These are phyloP conservation scores for Proliferodiscus dingleyae DNA, from an alignment of 2,329 filamentous ascomycete genomes.

Conservation along the genomic window DNA sequence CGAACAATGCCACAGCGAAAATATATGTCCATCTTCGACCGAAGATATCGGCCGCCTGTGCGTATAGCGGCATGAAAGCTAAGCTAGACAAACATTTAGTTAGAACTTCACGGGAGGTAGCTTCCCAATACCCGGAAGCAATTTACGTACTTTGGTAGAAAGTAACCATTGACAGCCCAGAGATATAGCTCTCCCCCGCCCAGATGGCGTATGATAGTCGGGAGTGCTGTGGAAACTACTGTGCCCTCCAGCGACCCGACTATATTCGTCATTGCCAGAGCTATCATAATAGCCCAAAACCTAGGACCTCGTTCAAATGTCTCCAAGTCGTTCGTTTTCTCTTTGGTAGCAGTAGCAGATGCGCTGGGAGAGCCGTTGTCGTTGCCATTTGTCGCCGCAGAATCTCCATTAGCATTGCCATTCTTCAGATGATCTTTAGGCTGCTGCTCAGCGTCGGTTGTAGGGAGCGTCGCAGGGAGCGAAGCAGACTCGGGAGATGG, in stretches of 20 bases:
- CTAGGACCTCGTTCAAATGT: not conserved
- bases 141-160: conserved; percentile 36
- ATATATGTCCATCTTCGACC: conserved; percentile 35
- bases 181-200: conserved; percentile 8
- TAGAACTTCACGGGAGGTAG: too few species aligned
- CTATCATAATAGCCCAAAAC: conserved; percentile 10
- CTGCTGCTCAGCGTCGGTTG: too few species aligned
- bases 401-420: too few species aligned
- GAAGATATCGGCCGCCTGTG: not conserved
- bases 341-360: too few species aligned
- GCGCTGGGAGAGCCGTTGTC: too few species aligned
- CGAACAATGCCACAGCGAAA: conserved; percentile 12
- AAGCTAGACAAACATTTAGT: not conserved
- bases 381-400: too few species aligned
- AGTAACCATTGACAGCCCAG: conserved; percentile 13
- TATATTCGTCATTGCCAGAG: conserved; percentile 9
- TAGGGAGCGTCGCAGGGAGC: too few species aligned
- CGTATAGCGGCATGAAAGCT: conserved; percentile 10
- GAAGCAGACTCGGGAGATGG: too few species aligned
- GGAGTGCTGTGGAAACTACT: too few species aligned
- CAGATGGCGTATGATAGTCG: conserved; percentile 14
- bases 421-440: too few species aligned
- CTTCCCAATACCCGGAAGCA: too few species aligned
- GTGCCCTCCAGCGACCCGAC: conserved; percentile 25
- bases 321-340: too few species aligned